These are phyloP conservation scores for Wickerhamiella australiensis DNA, from an alignment of 805 yeast genomes.

Conservation along the genomic window DNA sequence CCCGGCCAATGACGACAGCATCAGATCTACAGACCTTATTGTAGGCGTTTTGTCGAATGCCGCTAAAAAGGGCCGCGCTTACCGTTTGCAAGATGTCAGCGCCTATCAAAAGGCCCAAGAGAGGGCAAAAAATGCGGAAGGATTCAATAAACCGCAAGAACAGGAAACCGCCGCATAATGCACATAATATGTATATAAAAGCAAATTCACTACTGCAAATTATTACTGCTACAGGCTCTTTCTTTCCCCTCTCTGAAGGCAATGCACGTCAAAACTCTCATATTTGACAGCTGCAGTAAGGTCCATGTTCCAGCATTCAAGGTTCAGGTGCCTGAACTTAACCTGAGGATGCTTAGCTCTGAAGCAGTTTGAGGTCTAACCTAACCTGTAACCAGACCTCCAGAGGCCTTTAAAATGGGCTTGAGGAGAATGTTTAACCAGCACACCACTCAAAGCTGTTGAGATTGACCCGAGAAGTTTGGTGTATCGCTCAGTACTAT, in stretches of 20 bases:
- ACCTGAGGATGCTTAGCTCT: not conserved
- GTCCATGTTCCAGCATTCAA: not conserved
- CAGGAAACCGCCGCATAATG: not conserved
- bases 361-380: not conserved
- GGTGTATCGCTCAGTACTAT: not conserved
- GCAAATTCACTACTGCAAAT: too few relatives aligned
- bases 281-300: not conserved
- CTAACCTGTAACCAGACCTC: not conserved
- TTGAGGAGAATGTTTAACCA: not conserved
- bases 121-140: constrained; percentile 18
- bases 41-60: constrained; percentile 76
- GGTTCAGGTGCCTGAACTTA: not conserved
- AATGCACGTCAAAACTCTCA: too few relatives aligned
- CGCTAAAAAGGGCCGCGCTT: constrained; percentile 62
- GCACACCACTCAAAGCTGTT: not conserved
- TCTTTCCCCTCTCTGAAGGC: too few relatives aligned
- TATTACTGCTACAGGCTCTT: too few relatives aligned
- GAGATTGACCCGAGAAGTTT: not conserved
- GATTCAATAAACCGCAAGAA: constrained; percentile 10
- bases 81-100: constrained; percentile 36
- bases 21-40: constrained; percentile 66
- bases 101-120: constrained; percentile 26
- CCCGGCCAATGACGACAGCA: constrained; percentile 90
- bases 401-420: not conserved
- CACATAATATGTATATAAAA: not conserved